Evolutionary conservation across 2,329 filamentous ascomycete species (phyloP).

Genomic region (Scolecobasidium constrictum): DNA sequence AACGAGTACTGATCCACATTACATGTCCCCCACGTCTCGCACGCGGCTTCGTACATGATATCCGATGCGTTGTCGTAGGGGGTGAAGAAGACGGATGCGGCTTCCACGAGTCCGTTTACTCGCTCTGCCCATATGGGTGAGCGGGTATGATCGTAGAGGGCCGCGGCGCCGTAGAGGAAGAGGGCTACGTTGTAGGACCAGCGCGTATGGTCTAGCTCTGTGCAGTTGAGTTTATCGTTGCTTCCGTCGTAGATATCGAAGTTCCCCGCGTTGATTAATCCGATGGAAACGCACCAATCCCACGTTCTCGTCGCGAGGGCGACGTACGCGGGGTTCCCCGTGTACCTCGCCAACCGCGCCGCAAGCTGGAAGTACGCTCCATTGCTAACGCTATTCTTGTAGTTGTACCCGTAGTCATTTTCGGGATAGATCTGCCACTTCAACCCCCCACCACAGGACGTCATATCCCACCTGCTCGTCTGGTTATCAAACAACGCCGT

Average conservation of each 20-base stretch:
- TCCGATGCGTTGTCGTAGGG: conserved; percentile 34
- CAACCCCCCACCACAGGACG: conserved; percentile 60
- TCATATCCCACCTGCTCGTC: conserved; percentile 55
- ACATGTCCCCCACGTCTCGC: conserved; percentile 51
- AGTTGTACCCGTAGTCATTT: conserved; percentile 62
- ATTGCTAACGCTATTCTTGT: conserved; percentile 49
- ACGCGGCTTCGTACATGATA: conserved; percentile 56
- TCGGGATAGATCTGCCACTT: conserved; percentile 79
- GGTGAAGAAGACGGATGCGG: conserved; percentile 43
- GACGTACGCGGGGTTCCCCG: conserved; percentile 76
- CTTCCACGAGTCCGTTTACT: conserved; percentile 47
- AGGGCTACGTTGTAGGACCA: conserved; percentile 59
- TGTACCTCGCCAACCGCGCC: conserved; percentile 65
- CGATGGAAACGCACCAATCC: conserved; percentile 36
- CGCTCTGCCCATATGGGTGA: conserved; percentile 44
- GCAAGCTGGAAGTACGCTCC: conserved; percentile 47
- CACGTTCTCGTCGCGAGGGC: conserved; percentile 63
- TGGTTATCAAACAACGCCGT: conserved; percentile 77
- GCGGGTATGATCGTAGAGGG: conserved; percentile 8
- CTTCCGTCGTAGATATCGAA: conserved; percentile 38
- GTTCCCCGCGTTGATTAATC: conserved; percentile 30
- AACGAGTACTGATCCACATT: conserved; percentile 63
- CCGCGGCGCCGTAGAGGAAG: conserved; percentile 45
- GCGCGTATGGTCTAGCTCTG: conserved; percentile 38
- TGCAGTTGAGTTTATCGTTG: conserved; percentile 36